Evolutionary conservation across 345 rosid genomes (phyloP).

Genomic region (Microcos paniculata): DNA sequence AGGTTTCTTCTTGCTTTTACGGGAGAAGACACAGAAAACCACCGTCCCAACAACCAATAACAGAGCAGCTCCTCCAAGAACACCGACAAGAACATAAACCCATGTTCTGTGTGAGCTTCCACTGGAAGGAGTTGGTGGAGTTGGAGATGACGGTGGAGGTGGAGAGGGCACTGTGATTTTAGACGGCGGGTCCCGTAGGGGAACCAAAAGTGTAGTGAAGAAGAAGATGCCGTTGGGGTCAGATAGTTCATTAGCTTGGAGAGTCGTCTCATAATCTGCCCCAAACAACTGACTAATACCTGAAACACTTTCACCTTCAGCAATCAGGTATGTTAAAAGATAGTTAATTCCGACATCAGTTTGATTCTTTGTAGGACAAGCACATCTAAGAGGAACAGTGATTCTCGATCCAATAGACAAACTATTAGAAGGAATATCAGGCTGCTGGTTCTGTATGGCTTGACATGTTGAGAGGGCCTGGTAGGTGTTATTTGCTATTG

Average conservation of each 20-base stretch:
- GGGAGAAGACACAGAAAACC: conserved; percentile 32
- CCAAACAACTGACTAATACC: conserved; percentile 41
- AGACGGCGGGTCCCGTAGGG: conserved; percentile 42
- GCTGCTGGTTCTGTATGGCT: conserved; percentile 49
- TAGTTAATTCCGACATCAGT: conserved; percentile 30
- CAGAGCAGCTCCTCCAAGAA: conserved; percentile 46
- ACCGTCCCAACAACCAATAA: conserved; percentile 22
- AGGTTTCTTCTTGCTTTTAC: conserved; percentile 24
- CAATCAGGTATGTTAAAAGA: conserved; percentile 45
- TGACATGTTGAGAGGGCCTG: conserved; percentile 86
- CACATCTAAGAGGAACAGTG: conserved; percentile 56
- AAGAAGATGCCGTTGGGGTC: conserved; percentile 30
- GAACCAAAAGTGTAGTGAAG: conserved; percentile 54
- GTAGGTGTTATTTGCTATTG: conserved; percentile 53
- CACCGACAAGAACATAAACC: conserved; percentile 52
- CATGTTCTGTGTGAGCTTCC: conserved; percentile 44
- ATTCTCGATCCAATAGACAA: conserved; percentile 37
- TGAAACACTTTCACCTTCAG: conserved; percentile 26
- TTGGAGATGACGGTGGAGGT: conserved; percentile 25
- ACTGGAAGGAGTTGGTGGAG: conserved; percentile 25
- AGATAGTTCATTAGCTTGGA: conserved; percentile 41
- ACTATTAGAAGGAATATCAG: conserved; percentile 8
- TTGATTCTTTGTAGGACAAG: conserved; percentile 67
- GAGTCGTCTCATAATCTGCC: conserved; percentile 27
- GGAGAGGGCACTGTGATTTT: conserved; percentile 36